A percentile compares a stretch with the other conserved stretches of the same genome.
phyloP scores from a whole-genome alignment of 208 protist species.

The Leishmania turanica region DNA sequence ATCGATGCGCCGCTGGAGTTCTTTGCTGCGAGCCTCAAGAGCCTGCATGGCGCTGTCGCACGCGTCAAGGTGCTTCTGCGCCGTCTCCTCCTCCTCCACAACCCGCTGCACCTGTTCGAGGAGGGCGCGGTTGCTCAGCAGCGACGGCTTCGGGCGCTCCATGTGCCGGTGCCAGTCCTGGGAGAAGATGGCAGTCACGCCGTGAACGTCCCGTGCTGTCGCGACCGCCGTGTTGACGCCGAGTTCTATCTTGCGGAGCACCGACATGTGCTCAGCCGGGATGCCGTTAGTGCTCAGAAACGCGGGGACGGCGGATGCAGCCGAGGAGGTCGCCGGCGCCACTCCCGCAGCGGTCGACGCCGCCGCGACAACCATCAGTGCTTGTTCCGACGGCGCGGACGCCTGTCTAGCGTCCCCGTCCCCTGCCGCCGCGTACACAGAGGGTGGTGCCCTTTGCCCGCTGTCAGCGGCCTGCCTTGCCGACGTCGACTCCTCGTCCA shows the following conservation, averaged over 20 bases:
- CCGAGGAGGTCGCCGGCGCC: neutral
- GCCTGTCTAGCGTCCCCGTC: neutral
- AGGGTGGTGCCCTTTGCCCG: slow-evolving; percentile 4
- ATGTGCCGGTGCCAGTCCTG: slow-evolving; percentile 48
- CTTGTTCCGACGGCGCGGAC: neutral
- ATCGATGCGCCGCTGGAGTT: slow-evolving; percentile 75
- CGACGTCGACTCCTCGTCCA: slow-evolving; percentile 12
- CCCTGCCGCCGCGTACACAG: slow-evolving; percentile 31
- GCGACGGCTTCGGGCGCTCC: slow-evolving; percentile 51
- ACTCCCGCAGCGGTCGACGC: neutral
- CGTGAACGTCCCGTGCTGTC: slow-evolving; percentile 48
- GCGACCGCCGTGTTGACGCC: slow-evolving; percentile 51
- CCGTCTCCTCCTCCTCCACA: slow-evolving; percentile 52
- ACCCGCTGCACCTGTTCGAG: slow-evolving; percentile 65
- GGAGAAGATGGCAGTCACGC: slow-evolving; percentile 38
- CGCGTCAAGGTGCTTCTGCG: slow-evolving; percentile 41
- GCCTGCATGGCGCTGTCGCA: slow-evolving; percentile 57
- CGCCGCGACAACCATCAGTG: slow-evolving; percentile 8
- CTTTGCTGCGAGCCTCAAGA: slow-evolving; percentile 57
- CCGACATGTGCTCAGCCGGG: slow-evolving; percentile 66
- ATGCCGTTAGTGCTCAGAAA: slow-evolving; percentile 41
- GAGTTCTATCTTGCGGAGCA: slow-evolving; percentile 68
- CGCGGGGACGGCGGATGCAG: slow-evolving; percentile 12
- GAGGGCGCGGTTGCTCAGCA: slow-evolving; percentile 63
- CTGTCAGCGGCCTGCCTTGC: neutral